Conservation (phyloP, 768 basidiomycete species). For the Trametes coccinea region DNA sequence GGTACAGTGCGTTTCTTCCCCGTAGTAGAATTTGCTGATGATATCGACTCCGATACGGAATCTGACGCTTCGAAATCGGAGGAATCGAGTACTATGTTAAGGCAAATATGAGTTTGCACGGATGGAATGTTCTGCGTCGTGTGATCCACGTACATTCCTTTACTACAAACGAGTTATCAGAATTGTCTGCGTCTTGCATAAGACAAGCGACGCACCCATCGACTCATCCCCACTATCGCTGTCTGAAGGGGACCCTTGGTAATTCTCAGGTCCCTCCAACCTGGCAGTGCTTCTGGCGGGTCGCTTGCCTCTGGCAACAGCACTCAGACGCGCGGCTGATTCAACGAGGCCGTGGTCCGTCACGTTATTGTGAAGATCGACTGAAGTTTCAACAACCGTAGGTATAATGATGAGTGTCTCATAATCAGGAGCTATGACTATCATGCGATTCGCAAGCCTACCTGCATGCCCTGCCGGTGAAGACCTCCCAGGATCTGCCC, state of each 20-base stretch:
- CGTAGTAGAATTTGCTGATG: constrained; percentile 3
- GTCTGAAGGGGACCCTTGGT: not conserved
- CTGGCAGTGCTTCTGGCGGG: not conserved
- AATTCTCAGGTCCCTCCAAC: not conserved
- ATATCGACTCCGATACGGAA: not conserved
- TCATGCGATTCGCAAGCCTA: too few relatives aligned
- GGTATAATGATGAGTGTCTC: too few relatives aligned
- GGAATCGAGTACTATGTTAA: too few relatives aligned
- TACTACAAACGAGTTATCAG: not conserved
- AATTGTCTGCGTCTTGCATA: not conserved
- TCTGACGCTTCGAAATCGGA: too few relatives aligned
- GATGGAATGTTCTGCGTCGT: too few relatives aligned
- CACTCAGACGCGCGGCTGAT: not conserved
- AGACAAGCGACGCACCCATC: not conserved
- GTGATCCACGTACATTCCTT: not conserved
- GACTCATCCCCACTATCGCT: not conserved
- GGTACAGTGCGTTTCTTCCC: constrained; percentile 12
- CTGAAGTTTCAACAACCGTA: too few relatives aligned
- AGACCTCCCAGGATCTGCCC: too few relatives aligned
- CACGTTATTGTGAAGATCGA: too few relatives aligned
- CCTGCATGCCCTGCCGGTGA: too few relatives aligned
- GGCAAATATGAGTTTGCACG: too few relatives aligned
- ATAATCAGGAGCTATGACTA: too few relatives aligned
- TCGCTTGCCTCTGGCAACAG: not conserved
- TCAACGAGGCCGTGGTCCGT: too few relatives aligned